Evolutionary conservation across 108 stramenopile species (phyloP).

Genomic region (Chaetoceros tenuissimus): DNA sequence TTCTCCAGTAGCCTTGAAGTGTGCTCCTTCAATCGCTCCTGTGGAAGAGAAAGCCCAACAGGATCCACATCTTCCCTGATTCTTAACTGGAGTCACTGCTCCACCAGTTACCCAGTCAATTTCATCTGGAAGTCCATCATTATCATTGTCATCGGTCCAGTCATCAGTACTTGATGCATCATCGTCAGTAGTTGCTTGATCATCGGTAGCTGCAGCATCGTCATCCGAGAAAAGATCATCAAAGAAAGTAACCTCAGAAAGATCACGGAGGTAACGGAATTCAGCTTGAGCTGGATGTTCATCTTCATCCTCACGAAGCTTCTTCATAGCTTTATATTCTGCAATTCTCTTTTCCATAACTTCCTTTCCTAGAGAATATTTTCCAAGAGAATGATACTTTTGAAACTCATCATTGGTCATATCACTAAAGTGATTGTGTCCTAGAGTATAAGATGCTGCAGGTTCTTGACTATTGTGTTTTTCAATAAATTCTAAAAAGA

Average conservation of each 20-base stretch:
- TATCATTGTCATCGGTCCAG: constrained; percentile 6
- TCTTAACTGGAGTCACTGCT: constrained; percentile 83
- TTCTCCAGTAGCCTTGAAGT: constrained; percentile 79
- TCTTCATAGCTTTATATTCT: background rate
- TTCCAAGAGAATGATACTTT: constrained; percentile 43
- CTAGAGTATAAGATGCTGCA: constrained; percentile 50
- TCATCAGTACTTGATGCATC: background rate
- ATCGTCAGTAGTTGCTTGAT: background rate
- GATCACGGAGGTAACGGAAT: constrained; percentile 5
- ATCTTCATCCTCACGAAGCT: constrained; percentile 2
- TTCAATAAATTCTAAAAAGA: constrained; percentile 59
- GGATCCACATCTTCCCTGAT: constrained; percentile 89
- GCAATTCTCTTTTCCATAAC: background rate
- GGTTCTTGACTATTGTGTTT: constrained; percentile 70
- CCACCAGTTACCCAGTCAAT: constrained; percentile 81
- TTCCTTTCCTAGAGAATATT: constrained; percentile 9
- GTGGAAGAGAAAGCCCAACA: constrained; percentile 97
- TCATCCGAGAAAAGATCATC: background rate
- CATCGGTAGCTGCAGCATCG: background rate
- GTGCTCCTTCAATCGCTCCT: constrained; percentile 89
- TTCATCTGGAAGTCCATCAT: constrained; percentile 39
- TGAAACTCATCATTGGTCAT: constrained; percentile 86
- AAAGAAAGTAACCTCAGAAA: background rate
- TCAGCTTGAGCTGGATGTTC: constrained; percentile 1
- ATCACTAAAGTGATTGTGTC: constrained; percentile 90